Evolutionary conservation across 2,329 filamentous ascomycete species (phyloP).

Genomic region (Aureobasidium zeae): DNA sequence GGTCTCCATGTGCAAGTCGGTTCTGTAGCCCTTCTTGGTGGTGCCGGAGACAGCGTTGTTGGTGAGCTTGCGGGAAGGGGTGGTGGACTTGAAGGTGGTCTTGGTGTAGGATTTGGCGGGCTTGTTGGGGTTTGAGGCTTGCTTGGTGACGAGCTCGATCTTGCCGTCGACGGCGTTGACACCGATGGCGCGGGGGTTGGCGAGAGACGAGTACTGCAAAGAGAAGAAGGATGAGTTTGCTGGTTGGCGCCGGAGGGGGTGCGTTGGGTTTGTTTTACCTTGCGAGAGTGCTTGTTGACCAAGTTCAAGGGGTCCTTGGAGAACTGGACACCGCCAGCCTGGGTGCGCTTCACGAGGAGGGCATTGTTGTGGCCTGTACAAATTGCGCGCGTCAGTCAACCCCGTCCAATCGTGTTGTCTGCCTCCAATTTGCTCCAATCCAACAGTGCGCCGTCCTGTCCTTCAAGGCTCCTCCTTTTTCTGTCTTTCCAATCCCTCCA

Average conservation of each 20-base stretch:
- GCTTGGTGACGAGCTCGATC: conserved; percentile 78
- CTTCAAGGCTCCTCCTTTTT: too few species aligned
- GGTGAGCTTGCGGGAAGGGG: conserved; percentile 79
- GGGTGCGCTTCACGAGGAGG: conserved; percentile 84
- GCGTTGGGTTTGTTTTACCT: conserved; percentile 49
- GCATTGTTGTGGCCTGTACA: conserved; percentile 73
- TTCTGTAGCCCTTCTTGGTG: conserved; percentile 74
- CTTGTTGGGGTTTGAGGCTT: conserved; percentile 59
- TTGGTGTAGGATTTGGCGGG: conserved; percentile 58
- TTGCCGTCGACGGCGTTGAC: conserved; percentile 71
- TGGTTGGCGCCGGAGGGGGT: neutral
- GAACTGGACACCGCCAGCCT: conserved; percentile 73
- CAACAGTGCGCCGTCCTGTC: too few species aligned
- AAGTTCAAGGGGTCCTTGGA: conserved; percentile 93
- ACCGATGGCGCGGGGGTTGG: conserved; percentile 77
- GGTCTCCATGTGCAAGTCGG: conserved; percentile 49
- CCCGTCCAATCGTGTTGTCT: too few species aligned
- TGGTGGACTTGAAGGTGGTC: conserved; percentile 61
- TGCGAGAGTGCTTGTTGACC: conserved; percentile 81
- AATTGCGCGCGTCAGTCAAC: conserved; percentile 14
- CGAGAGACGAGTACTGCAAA: conserved; percentile 74
- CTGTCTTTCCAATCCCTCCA: too few species aligned
- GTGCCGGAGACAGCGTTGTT: conserved; percentile 73
- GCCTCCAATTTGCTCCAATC: neutral
- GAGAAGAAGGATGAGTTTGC: conserved; percentile 1